Conservation (phyloP, 1,139 yeast genomes). For the Yamadazyma spencermartinsiae region DNA sequence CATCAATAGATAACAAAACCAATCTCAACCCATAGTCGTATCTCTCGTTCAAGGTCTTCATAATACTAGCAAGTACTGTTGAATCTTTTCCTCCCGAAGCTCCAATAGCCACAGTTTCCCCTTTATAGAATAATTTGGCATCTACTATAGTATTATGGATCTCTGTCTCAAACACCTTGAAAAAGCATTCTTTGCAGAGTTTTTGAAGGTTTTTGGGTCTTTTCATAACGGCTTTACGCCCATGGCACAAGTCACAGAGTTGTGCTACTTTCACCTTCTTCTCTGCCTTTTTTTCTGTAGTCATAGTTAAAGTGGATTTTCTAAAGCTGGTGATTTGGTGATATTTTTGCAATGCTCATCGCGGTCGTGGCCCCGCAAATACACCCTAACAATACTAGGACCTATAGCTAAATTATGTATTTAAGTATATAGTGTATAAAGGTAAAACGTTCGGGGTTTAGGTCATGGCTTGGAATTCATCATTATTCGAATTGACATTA, state of each 20-base stretch:
- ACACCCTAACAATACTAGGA: too few species aligned
- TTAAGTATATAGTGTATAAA: too few species aligned
- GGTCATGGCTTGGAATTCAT: slow-evolving; percentile 42
- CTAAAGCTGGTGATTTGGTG: neutral
- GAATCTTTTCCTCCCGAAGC: slow-evolving; percentile 99
- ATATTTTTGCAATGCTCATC: neutral
- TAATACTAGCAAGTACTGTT: slow-evolving; percentile 86
- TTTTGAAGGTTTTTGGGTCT: slow-evolving; percentile 92
- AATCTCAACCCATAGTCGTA: slow-evolving; percentile 83
- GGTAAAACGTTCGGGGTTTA: slow-evolving; percentile 6
- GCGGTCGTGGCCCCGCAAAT: neutral
- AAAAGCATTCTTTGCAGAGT: slow-evolving; percentile 91
- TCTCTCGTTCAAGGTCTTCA: slow-evolving; percentile 85
- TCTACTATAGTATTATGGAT: slow-evolving; percentile 84
- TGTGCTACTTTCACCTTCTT: slow-evolving; percentile 43
- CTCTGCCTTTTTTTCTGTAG: slow-evolving; percentile 9
- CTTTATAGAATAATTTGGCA: slow-evolving; percentile 68
- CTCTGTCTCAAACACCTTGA: slow-evolving; percentile 88
- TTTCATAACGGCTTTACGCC: slow-evolving; percentile 81
- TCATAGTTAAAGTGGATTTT: slow-evolving; percentile 7
- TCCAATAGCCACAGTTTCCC: slow-evolving; percentile 93
- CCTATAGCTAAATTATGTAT: too few species aligned
- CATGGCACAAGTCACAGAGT: slow-evolving; percentile 83
- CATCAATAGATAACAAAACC: slow-evolving; percentile 86
- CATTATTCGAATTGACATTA: slow-evolving; percentile 46